These are phyloP conservation scores for Penicillium cinerascens DNA, from an alignment of 495 filamentous ascomycete genomes.

Conservation along the genomic window DNA sequence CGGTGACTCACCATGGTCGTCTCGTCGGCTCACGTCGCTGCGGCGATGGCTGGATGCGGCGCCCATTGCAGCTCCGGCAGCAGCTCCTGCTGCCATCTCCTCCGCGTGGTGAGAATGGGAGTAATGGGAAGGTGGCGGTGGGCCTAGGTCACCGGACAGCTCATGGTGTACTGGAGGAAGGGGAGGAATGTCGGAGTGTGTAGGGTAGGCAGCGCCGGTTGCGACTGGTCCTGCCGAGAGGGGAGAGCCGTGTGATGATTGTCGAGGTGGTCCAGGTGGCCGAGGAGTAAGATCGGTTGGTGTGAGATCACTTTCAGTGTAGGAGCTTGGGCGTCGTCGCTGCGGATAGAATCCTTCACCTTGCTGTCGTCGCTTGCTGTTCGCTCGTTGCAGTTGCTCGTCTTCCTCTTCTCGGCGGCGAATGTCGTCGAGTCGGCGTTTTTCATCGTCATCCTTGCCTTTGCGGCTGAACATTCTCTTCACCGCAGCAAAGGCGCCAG, in stretches of 20 bases:
- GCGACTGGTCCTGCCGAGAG: constrained; percentile 33
- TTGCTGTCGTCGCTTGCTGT: constrained; percentile 47
- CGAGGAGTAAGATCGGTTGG: constrained; percentile 43
- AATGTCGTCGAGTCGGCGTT: constrained; percentile 60
- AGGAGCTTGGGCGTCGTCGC: constrained; percentile 47
- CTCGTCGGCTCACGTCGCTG: constrained; percentile 30
- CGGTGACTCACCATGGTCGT: constrained; percentile 48
- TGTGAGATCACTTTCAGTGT: constrained; percentile 40
- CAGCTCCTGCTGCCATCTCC: constrained; percentile 39
- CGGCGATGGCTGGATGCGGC: constrained; percentile 37
- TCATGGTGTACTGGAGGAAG: constrained; percentile 52
- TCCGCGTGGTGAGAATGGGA: constrained; percentile 18
- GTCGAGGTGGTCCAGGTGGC: constrained; percentile 28
- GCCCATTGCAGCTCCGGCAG: constrained; percentile 14
- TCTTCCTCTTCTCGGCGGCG: constrained; percentile 56
- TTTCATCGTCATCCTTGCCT: constrained; percentile 53
- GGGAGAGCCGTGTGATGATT: constrained; percentile 27
- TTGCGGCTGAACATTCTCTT: constrained; percentile 62
- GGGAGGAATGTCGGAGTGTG: constrained; percentile 40
- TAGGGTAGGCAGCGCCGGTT: constrained; percentile 31
- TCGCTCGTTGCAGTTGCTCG: constrained; percentile 52
- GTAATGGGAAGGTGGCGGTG: constrained; percentile 22
- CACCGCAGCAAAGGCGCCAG: constrained; percentile 63
- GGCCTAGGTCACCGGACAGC: constrained; percentile 53
- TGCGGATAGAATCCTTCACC: constrained; percentile 57